These are phyloP conservation scores for Cynanchum wilfordii DNA, from an alignment of 257 asterid species.

Conservation along the genomic window DNA sequence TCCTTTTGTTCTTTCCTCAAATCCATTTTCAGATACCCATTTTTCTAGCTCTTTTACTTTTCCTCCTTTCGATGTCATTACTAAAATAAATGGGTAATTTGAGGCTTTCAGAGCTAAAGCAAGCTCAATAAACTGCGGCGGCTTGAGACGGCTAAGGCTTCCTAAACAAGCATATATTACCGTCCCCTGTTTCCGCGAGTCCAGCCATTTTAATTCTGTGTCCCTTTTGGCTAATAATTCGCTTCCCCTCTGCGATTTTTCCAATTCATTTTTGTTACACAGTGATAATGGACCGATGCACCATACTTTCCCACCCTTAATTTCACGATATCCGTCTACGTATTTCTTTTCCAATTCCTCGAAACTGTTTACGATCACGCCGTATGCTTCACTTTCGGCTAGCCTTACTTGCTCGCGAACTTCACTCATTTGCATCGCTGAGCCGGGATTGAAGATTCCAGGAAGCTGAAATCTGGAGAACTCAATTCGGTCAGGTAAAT, in stretches of 20 bases:
- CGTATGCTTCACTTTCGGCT: constrained; percentile 35
- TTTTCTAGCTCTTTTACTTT: constrained; percentile 21
- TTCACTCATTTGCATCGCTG: constrained; percentile 6
- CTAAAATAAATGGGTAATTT: constrained; percentile 38
- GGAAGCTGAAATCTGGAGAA: constrained; percentile 45
- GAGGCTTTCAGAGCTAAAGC: constrained; percentile 44
- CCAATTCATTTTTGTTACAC: constrained; percentile 25
- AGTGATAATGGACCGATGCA: constrained; percentile 50
- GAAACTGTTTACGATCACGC: constrained; percentile 39
- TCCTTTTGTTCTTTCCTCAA: constrained; percentile 34
- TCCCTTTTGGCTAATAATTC: constrained; percentile 15
- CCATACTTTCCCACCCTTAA: constrained; percentile 32
- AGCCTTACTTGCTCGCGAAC: constrained; percentile 1
- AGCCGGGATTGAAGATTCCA: constrained; percentile 1
- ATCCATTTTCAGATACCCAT: constrained; percentile 35
- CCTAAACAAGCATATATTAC: constrained; percentile 55
- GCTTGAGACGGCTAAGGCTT: constrained; percentile 32
- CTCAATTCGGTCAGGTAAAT: constrained; percentile 39
- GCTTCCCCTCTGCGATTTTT: constrained; percentile 44
- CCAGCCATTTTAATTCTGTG: constrained; percentile 37
- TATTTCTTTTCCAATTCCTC: constrained; percentile 43
- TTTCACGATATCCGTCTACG: constrained; percentile 12
- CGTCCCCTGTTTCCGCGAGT: constrained; percentile 17
- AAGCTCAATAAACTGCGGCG: constrained; percentile 36
- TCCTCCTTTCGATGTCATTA: constrained; percentile 23